Evolutionary conservation across 352 stramenopile genomes (phyloP).

Genomic region (Globisporangium mamillatum): DNA sequence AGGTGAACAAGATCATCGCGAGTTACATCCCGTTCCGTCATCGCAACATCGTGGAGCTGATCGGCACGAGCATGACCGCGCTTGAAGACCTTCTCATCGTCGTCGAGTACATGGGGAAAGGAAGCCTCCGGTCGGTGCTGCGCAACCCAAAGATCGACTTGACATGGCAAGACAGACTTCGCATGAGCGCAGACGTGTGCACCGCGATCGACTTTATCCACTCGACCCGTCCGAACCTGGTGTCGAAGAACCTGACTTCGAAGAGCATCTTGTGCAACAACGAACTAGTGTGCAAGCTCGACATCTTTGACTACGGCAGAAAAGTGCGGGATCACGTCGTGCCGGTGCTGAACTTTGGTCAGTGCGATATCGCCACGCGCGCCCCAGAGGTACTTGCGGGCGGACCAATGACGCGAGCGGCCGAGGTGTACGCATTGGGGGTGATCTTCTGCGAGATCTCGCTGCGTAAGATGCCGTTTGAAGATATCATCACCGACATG

Average conservation of each 20-base stretch:
- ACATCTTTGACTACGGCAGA: constrained; percentile 68
- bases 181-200: constrained; percentile 54
- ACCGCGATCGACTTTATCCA: constrained; percentile 51
- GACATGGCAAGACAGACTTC: constrained; percentile 43
- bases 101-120: constrained; percentile 75
- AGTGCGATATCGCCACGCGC: constrained; percentile 52
- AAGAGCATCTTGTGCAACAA: constrained; percentile 55
- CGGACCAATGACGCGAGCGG: constrained; percentile 36
- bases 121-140: constrained; percentile 56
- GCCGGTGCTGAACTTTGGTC: constrained; percentile 45
- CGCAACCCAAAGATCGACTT: constrained; percentile 45
- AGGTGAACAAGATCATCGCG: constrained; percentile 45
- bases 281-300: constrained; percentile 69
- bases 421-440: constrained; percentile 70
- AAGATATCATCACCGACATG: constrained; percentile 39
- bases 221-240: constrained; percentile 26
- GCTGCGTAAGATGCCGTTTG: constrained; percentile 37
- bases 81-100: constrained; percentile 67
- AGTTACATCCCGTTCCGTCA: constrained; percentile 66
- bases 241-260: constrained; percentile 54
- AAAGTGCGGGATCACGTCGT: constrained; percentile 40
- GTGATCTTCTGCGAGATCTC: constrained; percentile 77
- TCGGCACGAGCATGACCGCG: constrained; percentile 54
- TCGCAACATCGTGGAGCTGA: constrained; percentile 61
- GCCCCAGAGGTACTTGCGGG: constrained; percentile 60